These are phyloP conservation scores for Conticribra guillardii DNA, from an alignment of 108 stramenopile genomes.

Conservation along the genomic window DNA sequence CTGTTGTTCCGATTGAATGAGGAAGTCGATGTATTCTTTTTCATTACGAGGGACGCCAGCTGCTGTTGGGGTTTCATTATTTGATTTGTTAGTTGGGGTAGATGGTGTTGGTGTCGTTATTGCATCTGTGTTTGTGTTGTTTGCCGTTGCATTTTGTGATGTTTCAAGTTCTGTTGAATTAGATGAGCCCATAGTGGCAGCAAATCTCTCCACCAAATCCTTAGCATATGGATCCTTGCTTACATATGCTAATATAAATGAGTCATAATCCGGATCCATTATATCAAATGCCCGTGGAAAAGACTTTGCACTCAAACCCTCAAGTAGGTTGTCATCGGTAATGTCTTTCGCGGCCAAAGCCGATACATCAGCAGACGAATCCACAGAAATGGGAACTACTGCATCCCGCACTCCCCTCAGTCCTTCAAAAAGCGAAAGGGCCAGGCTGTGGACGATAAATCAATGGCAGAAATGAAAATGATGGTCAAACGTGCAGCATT, in stretches of 20 bases:
- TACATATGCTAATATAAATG: slow-evolving; percentile 46
- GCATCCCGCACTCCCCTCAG: slow-evolving; percentile 86
- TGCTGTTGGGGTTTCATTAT: not conserved
- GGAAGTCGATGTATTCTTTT: slow-evolving; percentile 63
- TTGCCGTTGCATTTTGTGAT: slow-evolving; percentile 21
- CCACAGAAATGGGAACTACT: slow-evolving; percentile 66
- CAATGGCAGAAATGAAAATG: too few relatives aligned
- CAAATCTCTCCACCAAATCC: slow-evolving; percentile 44
- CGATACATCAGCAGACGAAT: not conserved
- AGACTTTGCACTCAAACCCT: slow-evolving; percentile 30
- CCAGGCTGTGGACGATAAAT: slow-evolving; percentile 57
- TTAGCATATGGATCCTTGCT: slow-evolving; percentile 30
- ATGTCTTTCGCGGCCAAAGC: not conserved
- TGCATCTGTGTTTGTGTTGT: slow-evolving; percentile 22
- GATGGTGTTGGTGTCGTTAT: not conserved
- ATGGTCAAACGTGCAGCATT: too few relatives aligned
- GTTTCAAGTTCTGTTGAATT: not conserved
- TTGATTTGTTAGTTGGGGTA: slow-evolving; percentile 16
- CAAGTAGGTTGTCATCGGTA: slow-evolving; percentile 10
- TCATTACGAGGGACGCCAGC: slow-evolving; percentile 48
- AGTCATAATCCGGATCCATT: slow-evolving; percentile 47
- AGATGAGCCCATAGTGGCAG: not conserved
- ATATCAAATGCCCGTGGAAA: slow-evolving; percentile 45
- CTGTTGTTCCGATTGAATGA: slow-evolving; percentile 60
- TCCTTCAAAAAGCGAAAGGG: slow-evolving; percentile 88